These are phyloP conservation scores for Eucommia ulmoides DNA, from an alignment of 257 asterid species.

Conservation along the genomic window DNA sequence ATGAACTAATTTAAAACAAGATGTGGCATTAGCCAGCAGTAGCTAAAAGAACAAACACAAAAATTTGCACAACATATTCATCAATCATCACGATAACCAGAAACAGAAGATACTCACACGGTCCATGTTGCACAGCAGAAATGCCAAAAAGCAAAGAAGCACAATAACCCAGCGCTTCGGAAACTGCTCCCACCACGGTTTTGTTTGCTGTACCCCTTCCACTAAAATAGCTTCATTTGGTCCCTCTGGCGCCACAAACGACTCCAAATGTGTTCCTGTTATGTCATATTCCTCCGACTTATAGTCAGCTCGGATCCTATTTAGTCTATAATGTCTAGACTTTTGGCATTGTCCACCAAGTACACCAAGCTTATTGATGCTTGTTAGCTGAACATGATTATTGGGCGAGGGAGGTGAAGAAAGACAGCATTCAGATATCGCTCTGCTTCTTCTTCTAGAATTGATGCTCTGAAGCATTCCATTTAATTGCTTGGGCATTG, in stretches of 20 bases:
- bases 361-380: conserved; percentile 30
- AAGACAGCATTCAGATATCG: conserved; percentile 25
- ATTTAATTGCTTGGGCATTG: conserved; percentile 13
- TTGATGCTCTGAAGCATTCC: conserved; percentile 18
- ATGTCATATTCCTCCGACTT: conserved; percentile 71
- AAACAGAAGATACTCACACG: conserved; percentile 45
- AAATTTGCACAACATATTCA: too few relatives aligned
- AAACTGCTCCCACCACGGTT: conserved; percentile 64
- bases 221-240: conserved; percentile 35
- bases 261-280: conserved; percentile 33
- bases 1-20: too few relatives aligned
- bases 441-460: conserved; percentile 27
- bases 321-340: conserved; percentile 31
- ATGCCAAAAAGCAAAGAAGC: conserved; percentile 84
- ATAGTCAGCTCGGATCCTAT: conserved; percentile 57
- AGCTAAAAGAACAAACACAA: too few relatives aligned
- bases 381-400: conserved; percentile 30
- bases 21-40: too few relatives aligned
- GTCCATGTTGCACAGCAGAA: conserved; percentile 97
- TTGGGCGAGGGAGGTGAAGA: conserved; percentile 23
- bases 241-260: conserved; percentile 42
- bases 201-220: conserved; percentile 32
- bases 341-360: conserved; percentile 22
- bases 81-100: too few relatives aligned
- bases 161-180: conserved; percentile 95